Conservation (phyloP, 129 eudicot species). For the Dittrichia graveolens region DNA sequence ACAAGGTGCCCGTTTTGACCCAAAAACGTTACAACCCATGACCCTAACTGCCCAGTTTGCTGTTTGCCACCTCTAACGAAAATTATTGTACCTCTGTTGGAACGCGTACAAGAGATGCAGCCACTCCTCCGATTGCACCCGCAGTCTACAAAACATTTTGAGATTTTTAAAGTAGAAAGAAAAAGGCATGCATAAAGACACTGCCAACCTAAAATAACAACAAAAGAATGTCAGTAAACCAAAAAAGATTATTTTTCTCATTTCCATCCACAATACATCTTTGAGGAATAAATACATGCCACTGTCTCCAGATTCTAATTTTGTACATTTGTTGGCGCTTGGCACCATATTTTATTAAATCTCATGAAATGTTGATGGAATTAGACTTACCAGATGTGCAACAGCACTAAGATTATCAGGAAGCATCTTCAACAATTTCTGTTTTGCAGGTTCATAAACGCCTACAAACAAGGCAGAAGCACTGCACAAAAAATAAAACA, state of each 20-base stretch:
- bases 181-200: not conserved
- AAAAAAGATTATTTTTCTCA: not conserved
- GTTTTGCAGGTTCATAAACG: conserved; percentile 92
- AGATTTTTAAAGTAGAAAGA: conserved; percentile 15
- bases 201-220: not conserved
- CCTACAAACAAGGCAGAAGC: conserved; percentile 95
- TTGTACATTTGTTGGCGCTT: not conserved
- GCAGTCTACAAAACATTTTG: conserved; percentile 64
- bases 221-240: not conserved
- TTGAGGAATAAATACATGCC: not conserved
- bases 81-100: conserved; percentile 77
- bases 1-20: not conserved
- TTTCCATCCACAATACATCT: not conserved
- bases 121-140: conserved; percentile 90
- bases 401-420: conserved; percentile 92
- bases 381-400: conserved; percentile 78
- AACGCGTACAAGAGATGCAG: conserved; percentile 95
- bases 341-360: conserved; percentile 5
- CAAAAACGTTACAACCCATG: not conserved
- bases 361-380: conserved; percentile 3
- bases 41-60: not conserved
- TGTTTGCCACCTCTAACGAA: not conserved
- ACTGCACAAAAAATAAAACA: conserved; percentile 40
- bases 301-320: conserved; percentile 10
- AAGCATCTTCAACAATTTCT: conserved; percentile 67